These are phyloP conservation scores for Hypoxylon lienhwacheense DNA, from an alignment of 495 filamentous ascomycete genomes.

Conservation along the genomic window DNA sequence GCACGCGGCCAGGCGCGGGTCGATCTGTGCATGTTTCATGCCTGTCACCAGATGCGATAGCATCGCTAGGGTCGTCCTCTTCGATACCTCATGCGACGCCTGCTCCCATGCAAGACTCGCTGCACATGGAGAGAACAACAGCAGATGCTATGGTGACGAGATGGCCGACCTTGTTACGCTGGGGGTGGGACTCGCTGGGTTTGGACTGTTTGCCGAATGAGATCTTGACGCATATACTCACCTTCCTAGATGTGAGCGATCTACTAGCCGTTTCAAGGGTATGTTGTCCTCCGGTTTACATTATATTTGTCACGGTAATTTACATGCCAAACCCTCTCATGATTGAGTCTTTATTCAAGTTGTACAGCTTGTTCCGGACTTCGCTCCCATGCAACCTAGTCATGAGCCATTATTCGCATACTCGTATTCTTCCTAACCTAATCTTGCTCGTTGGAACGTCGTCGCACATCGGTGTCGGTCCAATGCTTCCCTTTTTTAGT, in stretches of 20 bases:
- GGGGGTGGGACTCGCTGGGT: conserved; percentile 33
- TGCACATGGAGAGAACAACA: conserved; percentile 12
- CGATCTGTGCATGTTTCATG: conserved; percentile 17
- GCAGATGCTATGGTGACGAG: conserved; percentile 19
- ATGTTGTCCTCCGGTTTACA: conserved; percentile 38
- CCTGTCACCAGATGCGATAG: conserved; percentile 15
- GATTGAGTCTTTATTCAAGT: conserved; percentile 15
- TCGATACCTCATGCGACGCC: conserved; percentile 20
- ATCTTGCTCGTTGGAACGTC: conserved; percentile 7
- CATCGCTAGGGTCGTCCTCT: conserved; percentile 10
- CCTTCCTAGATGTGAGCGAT: conserved; percentile 60
- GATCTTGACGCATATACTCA: conserved; percentile 57
- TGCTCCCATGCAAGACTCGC: background rate
- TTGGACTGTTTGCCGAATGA: conserved; percentile 55
- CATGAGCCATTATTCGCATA: conserved; percentile 29
- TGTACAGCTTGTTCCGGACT: conserved; percentile 1
- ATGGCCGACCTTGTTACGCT: conserved; percentile 23
- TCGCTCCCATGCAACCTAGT: conserved; percentile 27
- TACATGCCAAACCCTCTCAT: conserved; percentile 8
- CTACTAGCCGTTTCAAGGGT: conserved; percentile 58
- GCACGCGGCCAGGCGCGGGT: conserved; percentile 24
- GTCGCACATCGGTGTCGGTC: conserved; percentile 14
- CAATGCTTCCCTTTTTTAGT: conserved; percentile 10
- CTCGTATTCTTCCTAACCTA: conserved; percentile 15
- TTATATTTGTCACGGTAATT: conserved; percentile 9